These are phyloP conservation scores for Scheffersomyces stipitis DNA, from an alignment of 805 yeast genomes.

Conservation along the genomic window DNA sequence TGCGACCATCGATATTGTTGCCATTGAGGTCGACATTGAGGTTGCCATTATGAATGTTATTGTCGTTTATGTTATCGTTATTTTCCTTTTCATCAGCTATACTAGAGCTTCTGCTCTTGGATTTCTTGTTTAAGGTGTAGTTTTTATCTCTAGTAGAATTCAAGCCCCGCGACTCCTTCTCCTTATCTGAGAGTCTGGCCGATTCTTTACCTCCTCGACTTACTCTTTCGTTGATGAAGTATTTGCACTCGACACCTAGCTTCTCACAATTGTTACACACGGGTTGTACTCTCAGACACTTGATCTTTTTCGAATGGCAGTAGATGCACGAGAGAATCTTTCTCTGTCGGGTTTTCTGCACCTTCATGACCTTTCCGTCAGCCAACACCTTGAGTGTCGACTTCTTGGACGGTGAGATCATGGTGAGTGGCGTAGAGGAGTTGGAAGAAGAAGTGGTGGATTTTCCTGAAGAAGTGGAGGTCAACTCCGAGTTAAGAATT, in stretches of 20 bases:
- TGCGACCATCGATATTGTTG: neutral
- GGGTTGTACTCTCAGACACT: constrained; percentile 61
- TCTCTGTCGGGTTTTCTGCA: constrained; percentile 61
- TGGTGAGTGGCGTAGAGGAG: neutral
- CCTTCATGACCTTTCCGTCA: constrained; percentile 56
- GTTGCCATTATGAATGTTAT: too few species aligned
- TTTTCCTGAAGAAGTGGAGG: neutral
- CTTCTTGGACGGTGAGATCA: neutral
- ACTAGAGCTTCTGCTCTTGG: neutral
- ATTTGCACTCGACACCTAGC: constrained; percentile 48
- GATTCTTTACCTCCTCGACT: constrained; percentile 41
- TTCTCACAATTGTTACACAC: constrained; percentile 55
- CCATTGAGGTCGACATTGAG: too few species aligned
- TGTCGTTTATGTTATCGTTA: too few species aligned
- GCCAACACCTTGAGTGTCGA: constrained; percentile 33
- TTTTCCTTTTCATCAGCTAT: neutral
- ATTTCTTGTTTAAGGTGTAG: neutral
- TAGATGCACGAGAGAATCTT: constrained; percentile 56
- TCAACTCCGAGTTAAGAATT: neutral
- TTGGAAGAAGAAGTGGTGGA: neutral
- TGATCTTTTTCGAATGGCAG: constrained; percentile 61
- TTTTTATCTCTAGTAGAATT: neutral
- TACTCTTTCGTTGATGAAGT: constrained; percentile 58
- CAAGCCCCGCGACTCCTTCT: neutral
- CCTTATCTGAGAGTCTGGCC: constrained; percentile 4